Evolutionary conservation across 495 filamentous ascomycete species (phyloP).

Genomic region (Collariella sp.): DNA sequence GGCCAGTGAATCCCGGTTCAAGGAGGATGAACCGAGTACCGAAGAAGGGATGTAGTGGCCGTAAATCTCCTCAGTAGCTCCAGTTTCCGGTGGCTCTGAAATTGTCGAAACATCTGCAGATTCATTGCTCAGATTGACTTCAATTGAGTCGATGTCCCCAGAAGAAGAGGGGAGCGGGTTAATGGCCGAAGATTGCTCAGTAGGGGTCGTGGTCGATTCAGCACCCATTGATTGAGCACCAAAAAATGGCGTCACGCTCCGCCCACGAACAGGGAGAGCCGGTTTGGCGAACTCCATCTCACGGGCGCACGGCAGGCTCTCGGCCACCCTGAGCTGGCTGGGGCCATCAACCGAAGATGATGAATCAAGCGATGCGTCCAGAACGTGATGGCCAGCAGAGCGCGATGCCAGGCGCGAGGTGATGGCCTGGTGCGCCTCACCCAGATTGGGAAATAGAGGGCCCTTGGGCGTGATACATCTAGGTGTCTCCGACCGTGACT

Average conservation of each 20-base stretch:
- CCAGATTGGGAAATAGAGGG: constrained; percentile 18
- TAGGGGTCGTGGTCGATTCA: not conserved
- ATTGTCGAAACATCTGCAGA: not conserved
- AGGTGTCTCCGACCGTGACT: not conserved
- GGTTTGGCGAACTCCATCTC: constrained; percentile 7
- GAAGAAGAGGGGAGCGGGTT: not conserved
- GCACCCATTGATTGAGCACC: not conserved
- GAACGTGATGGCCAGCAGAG: not conserved
- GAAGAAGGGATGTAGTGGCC: constrained; percentile 19
- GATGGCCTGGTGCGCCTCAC: constrained; percentile 23
- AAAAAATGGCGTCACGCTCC: constrained; percentile 6
- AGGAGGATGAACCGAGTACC: constrained; percentile 1
- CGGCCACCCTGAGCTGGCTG: not conserved
- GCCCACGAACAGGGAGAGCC: constrained; percentile 4
- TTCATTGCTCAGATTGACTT: not conserved
- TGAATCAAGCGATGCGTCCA: not conserved
- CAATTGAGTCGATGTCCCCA: not conserved
- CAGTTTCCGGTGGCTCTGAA: constrained; percentile 12
- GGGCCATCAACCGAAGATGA: constrained; percentile 6
- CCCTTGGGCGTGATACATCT: constrained; percentile 17
- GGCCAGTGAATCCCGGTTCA: not conserved
- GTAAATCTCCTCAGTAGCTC: constrained; percentile 25
- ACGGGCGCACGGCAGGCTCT: constrained; percentile 2
- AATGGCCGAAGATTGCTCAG: not conserved
- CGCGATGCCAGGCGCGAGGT: constrained; percentile 13